Evolutionary conservation across 768 basidiomycete species (phyloP).

Genomic region (Suillus subluteus): DNA sequence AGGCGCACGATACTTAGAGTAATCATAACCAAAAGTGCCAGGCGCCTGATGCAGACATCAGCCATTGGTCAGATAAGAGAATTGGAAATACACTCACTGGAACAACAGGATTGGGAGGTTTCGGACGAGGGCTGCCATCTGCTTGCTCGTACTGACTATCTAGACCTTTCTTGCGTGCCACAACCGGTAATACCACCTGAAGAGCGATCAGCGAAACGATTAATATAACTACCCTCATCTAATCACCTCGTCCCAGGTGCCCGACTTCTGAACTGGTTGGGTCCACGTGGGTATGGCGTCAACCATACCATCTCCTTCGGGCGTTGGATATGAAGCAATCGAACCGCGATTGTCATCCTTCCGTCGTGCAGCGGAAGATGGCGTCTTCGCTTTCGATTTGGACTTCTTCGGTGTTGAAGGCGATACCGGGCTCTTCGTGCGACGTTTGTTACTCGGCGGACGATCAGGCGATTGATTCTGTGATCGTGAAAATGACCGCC

Average conservation of each 20-base stretch:
- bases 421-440: slow-evolving; percentile 51
- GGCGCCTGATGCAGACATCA: slow-evolving; percentile 55
- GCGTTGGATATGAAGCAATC: slow-evolving; percentile 70
- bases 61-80: slow-evolving; percentile 13
- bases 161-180: slow-evolving; percentile 81
- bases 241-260: slow-evolving; percentile 81
- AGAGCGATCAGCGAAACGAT: slow-evolving; percentile 13
- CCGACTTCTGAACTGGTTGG: slow-evolving; percentile 64
- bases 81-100: slow-evolving; percentile 7
- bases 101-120: slow-evolving; percentile 34
- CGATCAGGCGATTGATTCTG: slow-evolving; percentile 36
- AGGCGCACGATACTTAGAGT: slow-evolving; percentile 65
- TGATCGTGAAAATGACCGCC: slow-evolving; percentile 26
- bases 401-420: slow-evolving; percentile 46
- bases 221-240: slow-evolving; percentile 34
- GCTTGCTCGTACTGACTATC: slow-evolving; percentile 70
- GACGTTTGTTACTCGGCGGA: slow-evolving; percentile 37
- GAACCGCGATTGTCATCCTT: slow-evolving; percentile 55
- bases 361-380: slow-evolving; percentile 36
- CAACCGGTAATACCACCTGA: slow-evolving; percentile 83
- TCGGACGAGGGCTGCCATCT: slow-evolving; percentile 68
- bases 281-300: slow-evolving; percentile 87
- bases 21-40: slow-evolving; percentile 81
- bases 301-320: slow-evolving; percentile 57
- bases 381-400: slow-evolving; percentile 39